Evolutionary conservation across 495 filamentous ascomycete species (phyloP), one percentile per base, ranked within the genome.

Genomic region (Paragyromitra xinjiangensis): DNA sequence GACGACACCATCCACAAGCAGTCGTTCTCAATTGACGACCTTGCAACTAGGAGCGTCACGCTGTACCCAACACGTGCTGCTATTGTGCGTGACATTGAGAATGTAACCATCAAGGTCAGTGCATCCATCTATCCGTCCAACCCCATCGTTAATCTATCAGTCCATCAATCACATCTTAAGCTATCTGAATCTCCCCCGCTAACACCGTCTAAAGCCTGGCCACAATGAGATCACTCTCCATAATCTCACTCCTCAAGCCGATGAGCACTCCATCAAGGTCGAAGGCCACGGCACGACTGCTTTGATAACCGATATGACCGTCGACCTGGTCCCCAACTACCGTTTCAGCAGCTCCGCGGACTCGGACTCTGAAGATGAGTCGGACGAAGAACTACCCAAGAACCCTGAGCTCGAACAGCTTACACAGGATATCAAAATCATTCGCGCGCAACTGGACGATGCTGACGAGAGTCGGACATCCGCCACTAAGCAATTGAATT

Each of bases 261-360:
- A 92, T 71, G 85, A 89, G 77, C 85, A 90, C 80, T 92, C 90
- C 40, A 89, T 93, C 84, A 91, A 91, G 77, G 89, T 93, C 69
- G 90, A 91, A 78, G 90, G 90, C 65, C 89, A 86, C 63, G 90
- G 90, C 39, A 80, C 84, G 0, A 84, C 85, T 0, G 88, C 87
- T 37, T 88, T 87, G 64, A 91, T 93, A 78, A 90, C 88, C 3
- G 90, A 92, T 78, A 88, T 92, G 80, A 86, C 87, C 16, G 87
- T 92, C 51, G 88, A 91, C 70, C 82, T 89, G 9, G 83, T 92
- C 29, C 86, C 89, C 0, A 91, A 92, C 75, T 84, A 84, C 3
- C 87, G 89, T 14, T 85, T 86, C 51, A 85, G 86, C 8, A 83
- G 86, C 16, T 85, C 86, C 11, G 63, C 81, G 9, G 82, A 82